Percentiles rank a stretch among this genome's conserved stretches.
These are phyloP conservation scores for Phaeotremella fagi DNA, from an alignment of 768 basidiomycete species.

Conservation along the genomic window DNA sequence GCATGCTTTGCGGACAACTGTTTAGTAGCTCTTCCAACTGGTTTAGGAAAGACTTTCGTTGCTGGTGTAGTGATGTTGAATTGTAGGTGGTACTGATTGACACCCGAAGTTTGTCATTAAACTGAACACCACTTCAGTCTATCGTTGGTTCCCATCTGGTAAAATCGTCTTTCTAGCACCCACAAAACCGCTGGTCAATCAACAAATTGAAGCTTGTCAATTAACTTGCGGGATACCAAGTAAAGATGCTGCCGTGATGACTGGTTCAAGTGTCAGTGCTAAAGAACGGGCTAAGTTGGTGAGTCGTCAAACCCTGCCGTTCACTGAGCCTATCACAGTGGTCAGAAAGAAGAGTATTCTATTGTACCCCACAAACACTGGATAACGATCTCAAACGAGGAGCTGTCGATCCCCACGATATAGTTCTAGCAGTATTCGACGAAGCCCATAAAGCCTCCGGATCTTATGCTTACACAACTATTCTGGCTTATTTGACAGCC, in stretches of 20 bases:
- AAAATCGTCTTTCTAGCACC: conserved; percentile 88
- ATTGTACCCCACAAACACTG: conserved; percentile 93
- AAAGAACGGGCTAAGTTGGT: conserved; percentile 27
- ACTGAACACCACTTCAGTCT: conserved; percentile 19
- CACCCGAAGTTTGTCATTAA: not conserved
- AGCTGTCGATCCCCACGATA: conserved; percentile 69
- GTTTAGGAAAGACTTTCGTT: conserved; percentile 95
- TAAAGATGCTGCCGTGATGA: conserved; percentile 76
- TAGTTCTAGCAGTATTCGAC: conserved; percentile 88
- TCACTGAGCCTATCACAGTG: conserved; percentile 28
- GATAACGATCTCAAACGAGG: conserved; percentile 74
- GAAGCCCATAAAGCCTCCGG: conserved; percentile 94
- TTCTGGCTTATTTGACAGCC: conserved; percentile 82
- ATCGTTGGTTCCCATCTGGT: conserved; percentile 48
- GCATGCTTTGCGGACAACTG: conserved; percentile 85
- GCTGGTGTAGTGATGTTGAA: conserved; percentile 96
- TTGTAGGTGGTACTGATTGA: conserved; percentile 55
- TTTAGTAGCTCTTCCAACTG: conserved; percentile 89
- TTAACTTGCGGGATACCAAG: conserved; percentile 88
- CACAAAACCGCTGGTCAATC: conserved; percentile 90
- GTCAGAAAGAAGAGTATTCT: conserved; percentile 63
- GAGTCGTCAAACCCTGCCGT: not conserved
- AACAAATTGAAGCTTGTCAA: conserved; percentile 92
- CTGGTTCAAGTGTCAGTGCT: conserved; percentile 56
- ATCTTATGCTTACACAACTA: conserved; percentile 84